phyloP scores from a whole-genome alignment of 1,284 basidiomycete genomes.

The Flammula alnicola region DNA sequence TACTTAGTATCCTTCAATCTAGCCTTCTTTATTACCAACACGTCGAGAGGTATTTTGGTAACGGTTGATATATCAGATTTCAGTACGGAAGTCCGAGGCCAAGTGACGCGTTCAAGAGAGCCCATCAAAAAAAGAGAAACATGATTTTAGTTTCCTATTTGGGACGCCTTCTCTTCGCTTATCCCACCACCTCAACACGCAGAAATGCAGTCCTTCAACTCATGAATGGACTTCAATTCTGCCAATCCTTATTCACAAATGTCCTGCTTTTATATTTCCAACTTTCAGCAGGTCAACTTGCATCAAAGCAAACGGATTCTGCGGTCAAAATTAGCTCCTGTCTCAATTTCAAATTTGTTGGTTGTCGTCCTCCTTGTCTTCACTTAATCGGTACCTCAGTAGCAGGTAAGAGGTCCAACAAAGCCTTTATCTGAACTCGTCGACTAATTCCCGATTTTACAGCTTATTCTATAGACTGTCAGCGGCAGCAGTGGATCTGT shows the following conservation, averaged over 20 bases:
- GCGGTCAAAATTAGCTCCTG: slow-evolving; percentile 19
- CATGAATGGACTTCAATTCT: slow-evolving; percentile 18
- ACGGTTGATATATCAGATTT: slow-evolving; percentile 2
- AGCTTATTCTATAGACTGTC: background rate
- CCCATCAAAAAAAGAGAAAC: slow-evolving; percentile 5
- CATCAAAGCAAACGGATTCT: slow-evolving; percentile 14
- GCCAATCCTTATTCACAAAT: too few relatives aligned
- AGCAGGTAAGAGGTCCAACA: slow-evolving; percentile 14
- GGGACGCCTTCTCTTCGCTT: slow-evolving; percentile 26
- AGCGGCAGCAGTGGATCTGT: background rate
- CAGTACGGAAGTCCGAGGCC: background rate
- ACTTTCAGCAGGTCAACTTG: slow-evolving; percentile 17
- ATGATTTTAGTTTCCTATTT: slow-evolving; percentile 19
- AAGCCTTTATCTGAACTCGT: background rate
- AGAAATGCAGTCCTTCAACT: slow-evolving; percentile 20
- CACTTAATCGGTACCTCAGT: slow-evolving; percentile 7
- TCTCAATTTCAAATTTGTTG: slow-evolving; percentile 22
- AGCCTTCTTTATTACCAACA: too few relatives aligned
- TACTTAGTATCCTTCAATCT: background rate
- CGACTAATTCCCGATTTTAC: background rate
- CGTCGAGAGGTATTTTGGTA: background rate
- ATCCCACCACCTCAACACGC: slow-evolving; percentile 19
- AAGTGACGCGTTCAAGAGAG: too few relatives aligned
- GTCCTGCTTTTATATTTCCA: slow-evolving; percentile 16
- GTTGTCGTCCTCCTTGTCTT: slow-evolving; percentile 19